phyloP scores from a whole-genome alignment of 2,329 filamentous ascomycete genomes.

The Claviceps sp. region DNA sequence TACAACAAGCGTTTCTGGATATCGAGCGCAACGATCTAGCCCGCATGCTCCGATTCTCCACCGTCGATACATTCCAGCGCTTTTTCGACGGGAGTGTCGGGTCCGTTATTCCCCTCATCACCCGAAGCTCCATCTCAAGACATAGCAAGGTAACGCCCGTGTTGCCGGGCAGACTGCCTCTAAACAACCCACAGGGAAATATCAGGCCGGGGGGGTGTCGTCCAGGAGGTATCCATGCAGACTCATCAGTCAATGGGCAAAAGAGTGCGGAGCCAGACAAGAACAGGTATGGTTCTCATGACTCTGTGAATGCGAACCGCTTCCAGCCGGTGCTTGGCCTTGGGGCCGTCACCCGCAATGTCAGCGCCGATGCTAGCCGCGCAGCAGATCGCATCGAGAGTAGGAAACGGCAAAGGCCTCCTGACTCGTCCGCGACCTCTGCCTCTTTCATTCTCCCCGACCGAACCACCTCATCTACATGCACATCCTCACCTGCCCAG shows the following conservation, averaged over 20 bases:
- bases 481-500: constrained; percentile 12
- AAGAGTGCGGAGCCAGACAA: background rate
- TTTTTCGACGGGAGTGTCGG: constrained; percentile 14
- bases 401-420: constrained; percentile 21
- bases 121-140: constrained; percentile 28
- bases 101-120: constrained; percentile 34
- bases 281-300: background rate
- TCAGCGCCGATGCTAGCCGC: constrained; percentile 10
- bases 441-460: constrained; percentile 15
- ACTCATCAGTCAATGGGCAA: background rate
- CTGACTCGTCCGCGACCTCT: constrained; percentile 5
- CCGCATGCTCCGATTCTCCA: constrained; percentile 22
- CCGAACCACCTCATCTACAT: constrained; percentile 20
- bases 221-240: constrained; percentile 3
- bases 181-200: constrained; percentile 14
- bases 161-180: constrained; percentile 30
- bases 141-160: constrained; percentile 27
- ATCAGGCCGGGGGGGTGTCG: background rate
- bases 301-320: constrained; percentile 12
- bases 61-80: constrained; percentile 19
- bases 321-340: constrained; percentile 22
- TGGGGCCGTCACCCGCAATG: constrained; percentile 19
- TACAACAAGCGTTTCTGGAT: constrained; percentile 77
- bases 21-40: constrained; percentile 42
- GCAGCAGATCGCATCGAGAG: constrained; percentile 6